These are phyloP conservation scores for Coniferiporia sulphurascens DNA, from an alignment of 1,284 basidiomycete genomes.

Conservation along the genomic window DNA sequence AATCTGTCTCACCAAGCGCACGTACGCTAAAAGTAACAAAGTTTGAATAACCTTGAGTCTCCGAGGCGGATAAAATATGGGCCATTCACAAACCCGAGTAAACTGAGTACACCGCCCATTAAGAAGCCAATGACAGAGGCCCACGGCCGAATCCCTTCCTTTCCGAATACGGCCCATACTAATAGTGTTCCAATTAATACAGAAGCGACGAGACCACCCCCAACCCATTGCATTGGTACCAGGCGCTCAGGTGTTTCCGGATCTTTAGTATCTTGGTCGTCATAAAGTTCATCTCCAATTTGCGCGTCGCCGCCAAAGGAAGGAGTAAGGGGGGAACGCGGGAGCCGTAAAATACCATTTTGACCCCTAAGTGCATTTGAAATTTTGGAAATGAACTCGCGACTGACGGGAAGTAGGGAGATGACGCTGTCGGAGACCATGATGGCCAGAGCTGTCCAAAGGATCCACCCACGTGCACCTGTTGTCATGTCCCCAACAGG, in stretches of 20 bases:
- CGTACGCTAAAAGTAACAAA: conserved; percentile 55
- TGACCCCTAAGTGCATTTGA: conserved; percentile 11
- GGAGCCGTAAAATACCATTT: conserved; percentile 19
- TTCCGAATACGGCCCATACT: conserved; percentile 85
- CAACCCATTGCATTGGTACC: conserved; percentile 77
- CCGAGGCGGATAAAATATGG: not conserved
- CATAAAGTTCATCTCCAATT: conserved; percentile 20
- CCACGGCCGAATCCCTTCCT: conserved; percentile 91
- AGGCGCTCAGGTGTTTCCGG: conserved; percentile 76
- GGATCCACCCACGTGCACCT: conserved; percentile 88
- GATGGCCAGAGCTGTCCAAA: conserved; percentile 92
- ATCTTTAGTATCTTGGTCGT: conserved; percentile 52
- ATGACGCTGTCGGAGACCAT: conserved; percentile 91
- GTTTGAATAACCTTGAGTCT: not conserved
- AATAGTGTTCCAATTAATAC: conserved; percentile 69
- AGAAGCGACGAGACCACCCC: conserved; percentile 62
- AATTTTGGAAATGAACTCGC: conserved; percentile 45
- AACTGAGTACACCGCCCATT: conserved; percentile 78
- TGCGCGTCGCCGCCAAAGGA: conserved; percentile 20
- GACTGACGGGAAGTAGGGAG: conserved; percentile 71
- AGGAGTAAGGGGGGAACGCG: conserved; percentile 14
- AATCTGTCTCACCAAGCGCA: conserved; percentile 88
- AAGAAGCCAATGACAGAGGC: conserved; percentile 83
- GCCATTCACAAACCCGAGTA: conserved; percentile 66
- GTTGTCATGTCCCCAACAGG: conserved; percentile 78